Evolutionary conservation across 163 green algal species (phyloP), one percentile per base, ranked within the genome.

Genomic region (Scenedesmus sp.): DNA sequence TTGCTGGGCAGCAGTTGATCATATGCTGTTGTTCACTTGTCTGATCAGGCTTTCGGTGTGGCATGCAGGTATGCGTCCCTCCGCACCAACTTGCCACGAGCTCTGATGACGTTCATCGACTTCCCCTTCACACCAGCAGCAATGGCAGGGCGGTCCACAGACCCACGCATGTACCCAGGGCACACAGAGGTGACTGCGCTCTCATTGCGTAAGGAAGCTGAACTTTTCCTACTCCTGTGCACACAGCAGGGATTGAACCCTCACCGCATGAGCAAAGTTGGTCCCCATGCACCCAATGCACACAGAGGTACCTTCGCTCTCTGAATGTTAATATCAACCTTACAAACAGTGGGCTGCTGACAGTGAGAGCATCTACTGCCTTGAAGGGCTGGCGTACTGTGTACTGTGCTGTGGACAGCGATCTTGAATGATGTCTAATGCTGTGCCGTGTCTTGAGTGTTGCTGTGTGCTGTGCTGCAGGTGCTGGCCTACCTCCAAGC

Each of bases 71-170:
- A 99, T 90, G 72, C 82, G 0, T 56, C 81, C 4, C 92, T 99
- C 56, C 94, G 97, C 40, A 98, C 96, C 42, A 99, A 99, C 93
- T 89, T 99, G 72, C 97, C 98, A 0, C 91, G 97, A 0, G 94
- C 98, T 44, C 43, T 98, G 15, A 99, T 99, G 97, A 93, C 89
- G 0, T 98, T 96, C 83, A 44, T 56, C 3, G 94, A 98, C 82
- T 97, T 98, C 72, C 96, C 97, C 9, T 99, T 99, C 90, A 76
- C 88, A 35, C 43, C 89, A 5, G 43, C 92, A 26, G 56, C 80
- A 35, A 88, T 81, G 49, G 82, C 16, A 0, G 81, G 37, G 0
- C 46, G 53, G 24, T 70, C 61, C 16, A 20, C 22, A 9, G 89
- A 92, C 82, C 20, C 35, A 4, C 33, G 89, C 0, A 33, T 46